Conservation (phyloP, 306 rosid genomes). For the Prunus mira region DNA sequence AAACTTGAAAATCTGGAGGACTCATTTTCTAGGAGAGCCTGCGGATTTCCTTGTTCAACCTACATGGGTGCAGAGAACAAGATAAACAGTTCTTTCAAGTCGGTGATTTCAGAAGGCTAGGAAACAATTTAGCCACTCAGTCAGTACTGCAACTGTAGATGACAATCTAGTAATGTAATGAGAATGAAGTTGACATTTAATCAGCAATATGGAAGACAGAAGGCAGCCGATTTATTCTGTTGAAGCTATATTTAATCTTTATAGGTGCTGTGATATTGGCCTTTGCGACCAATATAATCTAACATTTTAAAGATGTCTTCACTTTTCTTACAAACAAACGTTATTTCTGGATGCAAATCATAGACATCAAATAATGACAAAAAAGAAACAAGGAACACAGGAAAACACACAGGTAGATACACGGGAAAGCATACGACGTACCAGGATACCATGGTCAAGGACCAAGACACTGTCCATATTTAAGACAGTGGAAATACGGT, state of each 20-base stretch:
- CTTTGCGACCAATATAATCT: no score
- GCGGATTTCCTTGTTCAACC: conserved; percentile 88
- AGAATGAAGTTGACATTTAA: neutral
- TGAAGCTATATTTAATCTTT: neutral
- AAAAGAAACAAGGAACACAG: neutral
- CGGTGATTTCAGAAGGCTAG: neutral
- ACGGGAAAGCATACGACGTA: conserved; percentile 25
- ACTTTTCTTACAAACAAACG: neutral
- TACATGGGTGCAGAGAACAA: conserved; percentile 10
- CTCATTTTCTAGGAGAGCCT: conserved; percentile 50
- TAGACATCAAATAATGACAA: neutral
- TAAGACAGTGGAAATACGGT: conserved; percentile 82
- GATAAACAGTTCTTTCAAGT: neutral
- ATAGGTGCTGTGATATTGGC: no score
- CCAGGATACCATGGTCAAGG: conserved; percentile 86
- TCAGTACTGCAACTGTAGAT: neutral
- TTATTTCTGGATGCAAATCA: neutral
- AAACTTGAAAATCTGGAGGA: conserved; percentile 64
- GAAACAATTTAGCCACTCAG: neutral
- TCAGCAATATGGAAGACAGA: neutral
- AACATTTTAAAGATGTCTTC: neutral
- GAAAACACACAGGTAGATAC: neutral
- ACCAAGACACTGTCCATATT: conserved; percentile 73
- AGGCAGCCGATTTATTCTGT: neutral
- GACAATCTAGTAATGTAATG: neutral